Evolutionary conservation across 208 protist species (phyloP), one percentile per base, ranked within the genome.

Genomic region (Naegleria lovaniensis): DNA sequence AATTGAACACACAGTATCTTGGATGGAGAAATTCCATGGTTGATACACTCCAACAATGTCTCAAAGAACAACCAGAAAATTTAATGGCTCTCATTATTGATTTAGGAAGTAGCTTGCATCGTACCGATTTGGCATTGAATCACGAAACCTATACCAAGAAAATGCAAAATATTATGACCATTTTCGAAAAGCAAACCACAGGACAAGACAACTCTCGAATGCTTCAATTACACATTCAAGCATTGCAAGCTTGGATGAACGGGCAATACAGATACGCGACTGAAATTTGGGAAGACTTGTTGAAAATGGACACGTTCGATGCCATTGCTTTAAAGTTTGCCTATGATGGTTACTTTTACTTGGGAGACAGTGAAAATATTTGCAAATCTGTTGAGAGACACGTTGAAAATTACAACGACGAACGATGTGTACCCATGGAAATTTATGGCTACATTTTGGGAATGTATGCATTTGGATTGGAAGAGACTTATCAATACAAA

Each of bases 331-430:
- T 89, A 5, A 89, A 89, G 36, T 76, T 89, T 59, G 51, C 25
- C 25, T 52, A 89, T 43, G 86, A 89, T 43, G 58, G n/a, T 5
- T 89, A 89, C 29, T 89, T 89, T 41, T 89, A 89, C 40, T n/a
- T 89, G 29, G 86, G 86, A 5, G 6, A 89, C 5, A 33, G 19
- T 15, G 11, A 40, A n/a, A 29, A 89, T 25, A 58, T 89, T 41
- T 79, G 33, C 3, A 5, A 39, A 39, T 43, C n/a, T 43, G 33
- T 89, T 43, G 33, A 89, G 13, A 39, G 25, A 38, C 40, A 58
- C 2, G 5, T 76, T n/a, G 15, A 76, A 41, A 29, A 76, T 40
- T 89, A 76, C 29, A 52, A 76, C 3, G n/a, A 39, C 7, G n/a
- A 39, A 22, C 3, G 41, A 13, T 15, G 41, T 43, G n/a, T 76